A percentile compares a stretch with the other conserved stretches of the same genome.
phyloP scores from a whole-genome alignment of 108 stramenopile genomes.

The Aurantiochytrium sp. region DNA sequence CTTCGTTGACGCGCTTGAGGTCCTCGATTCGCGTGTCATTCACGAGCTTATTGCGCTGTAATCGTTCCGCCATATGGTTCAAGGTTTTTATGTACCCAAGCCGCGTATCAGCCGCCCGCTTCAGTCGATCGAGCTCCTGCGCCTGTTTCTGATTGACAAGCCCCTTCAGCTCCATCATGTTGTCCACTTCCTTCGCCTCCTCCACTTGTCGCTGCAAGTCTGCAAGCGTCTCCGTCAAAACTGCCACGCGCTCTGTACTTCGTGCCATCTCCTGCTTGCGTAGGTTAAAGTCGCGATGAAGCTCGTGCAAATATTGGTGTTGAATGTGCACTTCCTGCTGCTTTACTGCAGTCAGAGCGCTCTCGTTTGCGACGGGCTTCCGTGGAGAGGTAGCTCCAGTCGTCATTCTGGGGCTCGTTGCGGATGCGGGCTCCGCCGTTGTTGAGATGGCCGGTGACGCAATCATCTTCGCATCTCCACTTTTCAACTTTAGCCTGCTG shows the following conservation, averaged over 20 bases:
- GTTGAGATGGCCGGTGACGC: background rate
- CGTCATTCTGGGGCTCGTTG: background rate
- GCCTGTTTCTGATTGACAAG: background rate
- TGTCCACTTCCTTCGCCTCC: background rate
- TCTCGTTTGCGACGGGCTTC: background rate
- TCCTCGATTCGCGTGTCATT: background rate
- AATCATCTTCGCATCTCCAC: no score
- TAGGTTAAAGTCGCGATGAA: background rate
- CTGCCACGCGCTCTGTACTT: background rate
- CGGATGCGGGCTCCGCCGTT: background rate
- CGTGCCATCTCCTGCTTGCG: background rate
- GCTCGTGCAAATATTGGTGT: background rate
- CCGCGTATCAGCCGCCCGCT: background rate
- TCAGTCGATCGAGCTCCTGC: background rate
- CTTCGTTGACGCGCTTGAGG: background rate
- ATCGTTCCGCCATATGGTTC: background rate
- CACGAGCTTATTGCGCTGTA: slow-evolving; percentile 10
- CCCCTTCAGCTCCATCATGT: background rate
- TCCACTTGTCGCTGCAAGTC: background rate
- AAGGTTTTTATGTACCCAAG: background rate
- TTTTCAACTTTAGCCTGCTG: no score
- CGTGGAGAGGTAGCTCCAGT: background rate
- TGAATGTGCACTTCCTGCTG: background rate
- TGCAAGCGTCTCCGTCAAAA: background rate
- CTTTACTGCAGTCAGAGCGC: background rate